phyloP scores from a whole-genome alignment of 2,329 filamentous ascomycete genomes.

The Fusarium albosuccineum region DNA sequence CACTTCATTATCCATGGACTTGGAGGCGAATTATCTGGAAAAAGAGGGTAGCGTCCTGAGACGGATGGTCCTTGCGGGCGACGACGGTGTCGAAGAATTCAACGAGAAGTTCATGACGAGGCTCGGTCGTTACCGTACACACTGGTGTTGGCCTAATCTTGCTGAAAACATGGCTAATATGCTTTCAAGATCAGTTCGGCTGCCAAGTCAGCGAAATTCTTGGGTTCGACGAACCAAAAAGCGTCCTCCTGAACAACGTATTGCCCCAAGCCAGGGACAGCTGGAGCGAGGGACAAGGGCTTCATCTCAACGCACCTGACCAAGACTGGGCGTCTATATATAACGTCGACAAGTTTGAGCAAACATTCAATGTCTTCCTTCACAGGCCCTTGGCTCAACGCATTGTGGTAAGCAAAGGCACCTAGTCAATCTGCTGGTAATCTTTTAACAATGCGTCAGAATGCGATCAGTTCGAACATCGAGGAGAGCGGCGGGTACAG shows the following conservation, averaged over 20 bases:
- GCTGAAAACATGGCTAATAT: neutral
- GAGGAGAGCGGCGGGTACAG: neutral
- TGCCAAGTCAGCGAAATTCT: constrained; percentile 13
- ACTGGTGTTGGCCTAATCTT: neutral
- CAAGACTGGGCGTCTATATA: constrained; percentile 19
- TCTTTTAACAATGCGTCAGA: constrained; percentile 10
- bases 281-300: constrained; percentile 16
- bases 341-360: constrained; percentile 11
- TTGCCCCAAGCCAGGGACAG: neutral
- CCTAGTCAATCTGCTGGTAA: no score
- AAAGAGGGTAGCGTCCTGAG: constrained; percentile 7
- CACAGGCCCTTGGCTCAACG: constrained; percentile 4
- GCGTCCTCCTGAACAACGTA: neutral
- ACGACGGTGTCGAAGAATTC: constrained; percentile 12
- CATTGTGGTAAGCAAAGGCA: constrained; percentile 11
- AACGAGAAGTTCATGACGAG: constrained; percentile 9
- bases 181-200: constrained; percentile 14
- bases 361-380: neutral
- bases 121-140: constrained; percentile 20
- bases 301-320: constrained; percentile 7
- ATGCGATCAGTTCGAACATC: neutral
- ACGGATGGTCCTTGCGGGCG: constrained; percentile 14
- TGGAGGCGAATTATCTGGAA: constrained; percentile 19
- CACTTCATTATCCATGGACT: constrained; percentile 15
- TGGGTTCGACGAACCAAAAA: constrained; percentile 13